phyloP scores from a whole-genome alignment of 805 yeast genomes.

The Candida patagonica region DNA sequence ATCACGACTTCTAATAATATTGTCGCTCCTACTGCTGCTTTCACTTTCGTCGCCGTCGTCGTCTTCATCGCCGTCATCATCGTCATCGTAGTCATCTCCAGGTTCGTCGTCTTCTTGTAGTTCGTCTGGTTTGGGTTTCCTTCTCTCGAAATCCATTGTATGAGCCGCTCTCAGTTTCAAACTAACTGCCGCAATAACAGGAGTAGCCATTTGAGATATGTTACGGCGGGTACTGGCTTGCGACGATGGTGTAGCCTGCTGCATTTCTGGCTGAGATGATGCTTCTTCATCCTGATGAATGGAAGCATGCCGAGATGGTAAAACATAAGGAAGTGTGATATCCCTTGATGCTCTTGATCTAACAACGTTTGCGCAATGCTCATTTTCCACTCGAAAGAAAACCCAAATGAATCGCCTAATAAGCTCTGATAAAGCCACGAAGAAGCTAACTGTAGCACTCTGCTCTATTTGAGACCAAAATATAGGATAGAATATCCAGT shows the following conservation, averaged over 20 bases:
- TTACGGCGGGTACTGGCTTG: neutral
- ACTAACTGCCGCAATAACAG: slow-evolving; percentile 20
- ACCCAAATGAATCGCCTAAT: slow-evolving; percentile 83
- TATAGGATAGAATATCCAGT: slow-evolving; percentile 84
- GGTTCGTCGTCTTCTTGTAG: slow-evolving; percentile 27
- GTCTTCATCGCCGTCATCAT: slow-evolving; percentile 8
- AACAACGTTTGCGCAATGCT: slow-evolving; percentile 84
- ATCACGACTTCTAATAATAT: no score
- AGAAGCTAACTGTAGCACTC: slow-evolving; percentile 77
- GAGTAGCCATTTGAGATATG: slow-evolving; percentile 17
- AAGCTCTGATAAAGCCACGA: slow-evolving; percentile 74
- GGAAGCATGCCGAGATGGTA: neutral
- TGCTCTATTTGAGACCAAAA: slow-evolving; percentile 74
- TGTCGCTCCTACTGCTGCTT: neutral
- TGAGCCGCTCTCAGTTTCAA: slow-evolving; percentile 19
- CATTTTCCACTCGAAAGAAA: slow-evolving; percentile 89
- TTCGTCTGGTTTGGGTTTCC: slow-evolving; percentile 19
- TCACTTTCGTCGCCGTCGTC: neutral
- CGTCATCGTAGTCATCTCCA: slow-evolving; percentile 14
- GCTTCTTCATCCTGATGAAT: slow-evolving; percentile 2
- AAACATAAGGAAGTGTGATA: slow-evolving; percentile 67
- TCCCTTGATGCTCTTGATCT: slow-evolving; percentile 83
- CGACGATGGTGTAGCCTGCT: slow-evolving; percentile 4
- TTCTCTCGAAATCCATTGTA: slow-evolving; percentile 22
- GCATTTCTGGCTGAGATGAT: neutral